Conservation (phyloP, 2,329 filamentous ascomycete species). For the Talaromyces pinophilus region DNA sequence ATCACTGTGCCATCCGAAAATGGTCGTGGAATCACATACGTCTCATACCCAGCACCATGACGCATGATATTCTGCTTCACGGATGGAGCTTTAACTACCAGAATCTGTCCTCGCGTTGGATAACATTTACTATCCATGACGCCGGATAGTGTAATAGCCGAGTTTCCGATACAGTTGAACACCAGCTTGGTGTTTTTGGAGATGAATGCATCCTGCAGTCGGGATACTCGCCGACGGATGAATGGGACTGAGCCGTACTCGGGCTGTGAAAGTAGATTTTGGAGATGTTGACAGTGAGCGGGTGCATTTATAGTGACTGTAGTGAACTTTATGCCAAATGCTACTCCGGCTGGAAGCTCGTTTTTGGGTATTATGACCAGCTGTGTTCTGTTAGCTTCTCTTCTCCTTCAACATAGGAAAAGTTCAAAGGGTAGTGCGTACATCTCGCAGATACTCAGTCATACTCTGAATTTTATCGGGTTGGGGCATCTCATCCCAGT, state of each 20-base stretch:
- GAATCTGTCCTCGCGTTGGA: constrained; percentile 51
- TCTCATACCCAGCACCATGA: constrained; percentile 63
- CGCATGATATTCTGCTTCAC: constrained; percentile 59
- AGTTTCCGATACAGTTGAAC: constrained; percentile 33
- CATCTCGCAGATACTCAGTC: constrained; percentile 46
- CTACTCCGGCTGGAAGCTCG: constrained; percentile 39
- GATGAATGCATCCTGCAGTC: constrained; percentile 14
- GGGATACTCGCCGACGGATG: constrained; percentile 18
- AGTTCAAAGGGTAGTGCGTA: constrained; percentile 26
- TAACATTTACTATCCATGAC: constrained; percentile 45
- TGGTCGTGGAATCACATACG: constrained; percentile 63
- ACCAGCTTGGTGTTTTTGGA: constrained; percentile 15
- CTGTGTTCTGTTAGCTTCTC: background rate
- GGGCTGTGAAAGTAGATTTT: constrained; percentile 45
- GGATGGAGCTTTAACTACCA: constrained; percentile 49
- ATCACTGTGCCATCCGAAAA: constrained; percentile 62
- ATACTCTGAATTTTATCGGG: constrained; percentile 46
- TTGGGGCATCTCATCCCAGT: constrained; percentile 45
- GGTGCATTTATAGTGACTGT: constrained; percentile 48
- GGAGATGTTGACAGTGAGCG: constrained; percentile 46
- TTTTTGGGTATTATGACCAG: constrained; percentile 28
- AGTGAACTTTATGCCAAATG: constrained; percentile 46
- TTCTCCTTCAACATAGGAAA: background rate
- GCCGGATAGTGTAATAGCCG: constrained; percentile 37
- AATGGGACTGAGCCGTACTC: constrained; percentile 41